Percentiles rank a stretch among this genome's conserved stretches.
These are phyloP conservation scores for Oryza brachyantha DNA, from an alignment of 176 grass and related monocot species.

Conservation along the genomic window DNA sequence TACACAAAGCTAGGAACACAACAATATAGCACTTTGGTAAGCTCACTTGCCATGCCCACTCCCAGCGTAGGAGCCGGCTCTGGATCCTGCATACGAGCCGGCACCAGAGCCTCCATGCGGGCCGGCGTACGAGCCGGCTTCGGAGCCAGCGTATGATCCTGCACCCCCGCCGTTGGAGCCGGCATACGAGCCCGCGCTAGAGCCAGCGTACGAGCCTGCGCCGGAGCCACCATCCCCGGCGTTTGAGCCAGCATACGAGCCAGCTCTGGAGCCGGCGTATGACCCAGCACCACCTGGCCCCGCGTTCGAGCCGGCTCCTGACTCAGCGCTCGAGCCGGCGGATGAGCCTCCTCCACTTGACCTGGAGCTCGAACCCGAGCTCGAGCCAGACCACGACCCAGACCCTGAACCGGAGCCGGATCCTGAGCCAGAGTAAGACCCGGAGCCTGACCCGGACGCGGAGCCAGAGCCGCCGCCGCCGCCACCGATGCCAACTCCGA, in stretches of 20 bases:
- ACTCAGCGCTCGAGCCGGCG: conserved; percentile 5
- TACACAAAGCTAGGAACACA: neutral
- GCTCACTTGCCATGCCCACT: conserved; percentile 39
- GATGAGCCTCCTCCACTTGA: too few relatives aligned
- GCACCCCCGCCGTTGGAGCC: conserved; percentile 9
- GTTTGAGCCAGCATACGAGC: conserved; percentile 3
- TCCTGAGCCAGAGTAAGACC: neutral
- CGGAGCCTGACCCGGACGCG: neutral
- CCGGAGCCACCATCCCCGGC: neutral
- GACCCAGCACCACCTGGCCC: neutral
- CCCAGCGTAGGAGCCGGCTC: conserved; percentile 35
- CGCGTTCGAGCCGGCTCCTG: neutral
- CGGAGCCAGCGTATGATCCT: neutral
- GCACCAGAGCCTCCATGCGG: conserved; percentile 17
- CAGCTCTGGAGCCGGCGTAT: neutral
- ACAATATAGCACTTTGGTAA: neutral
- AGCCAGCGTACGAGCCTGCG: neutral
- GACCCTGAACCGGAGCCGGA: conserved; percentile 17
- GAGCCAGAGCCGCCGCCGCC: neutral
- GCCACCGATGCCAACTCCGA: conserved; percentile 36
- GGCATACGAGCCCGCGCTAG: neutral
- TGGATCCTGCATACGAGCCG: conserved; percentile 35
- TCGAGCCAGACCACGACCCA: conserved; percentile 22
- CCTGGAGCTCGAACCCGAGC: neutral
- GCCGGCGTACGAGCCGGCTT: neutral